Evolutionary conservation across 805 yeast genomes (phyloP), one percentile per base, ranked within the genome.

Genomic region (Torulaspora indica): DNA sequence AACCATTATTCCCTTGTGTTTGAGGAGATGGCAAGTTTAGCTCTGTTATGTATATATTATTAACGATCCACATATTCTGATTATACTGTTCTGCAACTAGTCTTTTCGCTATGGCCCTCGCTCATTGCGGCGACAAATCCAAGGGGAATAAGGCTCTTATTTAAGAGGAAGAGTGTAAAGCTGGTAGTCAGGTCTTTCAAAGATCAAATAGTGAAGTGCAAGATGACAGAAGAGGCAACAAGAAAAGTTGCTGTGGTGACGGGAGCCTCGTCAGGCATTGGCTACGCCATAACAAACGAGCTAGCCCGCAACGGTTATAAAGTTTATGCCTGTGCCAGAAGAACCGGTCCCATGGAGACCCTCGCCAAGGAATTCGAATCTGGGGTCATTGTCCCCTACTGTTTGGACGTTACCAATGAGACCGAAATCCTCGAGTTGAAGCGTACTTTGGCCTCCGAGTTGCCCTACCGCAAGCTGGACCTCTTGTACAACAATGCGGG

Each of bases 401-500:
- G 66, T 33, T 64, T 84, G 43, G 95, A 85, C 55, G 85, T 85
- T 20, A 61, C 82, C 0, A 68, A 76, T 4, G 40, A 58, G 1
- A 76, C 73, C 28, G 75, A 78, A 24, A 76, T 82, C 33, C 17
- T 52, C 5, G 51, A 65, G 12, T 71, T 79, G 23, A 74, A 72
- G 43, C 55, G 70, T 13, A 64, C 65, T 20, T 68, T 82, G n/a
- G 45, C 53, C 0, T 51, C 55, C 2, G 69, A 73, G 31, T 46
- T 68, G 27, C 69, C 73, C 8, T 76, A 73, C 29, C 75, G 74
- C 1, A 69, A 71, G 39, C 60, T 83, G 44, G 87, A 84, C 54
- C 53, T 81, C 8, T 62, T 85, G 42, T 83, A 72, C 66, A 85
- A 85, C 62, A 85, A 85, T 60, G 95, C 95, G 1, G 90, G 90